Percentiles rank a stretch among this genome's conserved stretches.
Evolutionary conservation across 371 early-diverging fungal genomes (phyloP).

Genomic region (Funneliformis caledonium): DNA sequence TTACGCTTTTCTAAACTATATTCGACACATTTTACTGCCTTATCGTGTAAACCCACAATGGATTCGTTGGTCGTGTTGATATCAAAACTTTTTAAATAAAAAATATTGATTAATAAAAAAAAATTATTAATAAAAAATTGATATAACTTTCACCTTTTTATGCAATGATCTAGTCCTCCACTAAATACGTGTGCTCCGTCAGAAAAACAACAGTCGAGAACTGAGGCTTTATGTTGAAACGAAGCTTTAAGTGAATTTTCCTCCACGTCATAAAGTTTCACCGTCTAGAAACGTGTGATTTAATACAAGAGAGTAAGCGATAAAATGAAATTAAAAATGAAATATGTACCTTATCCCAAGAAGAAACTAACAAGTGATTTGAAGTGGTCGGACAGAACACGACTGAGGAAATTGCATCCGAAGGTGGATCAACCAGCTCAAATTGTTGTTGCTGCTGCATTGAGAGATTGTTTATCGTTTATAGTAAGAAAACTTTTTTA

Average conservation of each 20-base stretch:
- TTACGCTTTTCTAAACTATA: constrained; percentile 61
- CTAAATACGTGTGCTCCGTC: constrained; percentile 58
- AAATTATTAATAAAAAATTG: background rate
- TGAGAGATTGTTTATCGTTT: too few relatives aligned
- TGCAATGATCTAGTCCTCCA: constrained; percentile 70
- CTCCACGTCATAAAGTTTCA: constrained; percentile 81
- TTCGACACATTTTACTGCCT: constrained; percentile 66
- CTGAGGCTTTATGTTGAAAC: constrained; percentile 69
- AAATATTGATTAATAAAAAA: constrained; percentile 25
- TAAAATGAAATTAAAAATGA: background rate
- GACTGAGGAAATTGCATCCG: constrained; percentile 83
- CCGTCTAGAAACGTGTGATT: constrained; percentile 54
- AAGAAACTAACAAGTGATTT: constrained; percentile 71
- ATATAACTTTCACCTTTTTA: constrained; percentile 58
- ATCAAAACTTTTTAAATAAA: constrained; percentile 53
- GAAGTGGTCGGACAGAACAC: constrained; percentile 70
- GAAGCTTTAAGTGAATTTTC: constrained; percentile 57
- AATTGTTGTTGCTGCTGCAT: constrained; percentile 48
- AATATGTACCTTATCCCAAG: constrained; percentile 84
- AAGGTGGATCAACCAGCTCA: constrained; percentile 82
- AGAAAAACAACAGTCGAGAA: constrained; percentile 78
- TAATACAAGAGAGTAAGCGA: background rate
- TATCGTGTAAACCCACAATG: constrained; percentile 63
- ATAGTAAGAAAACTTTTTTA: too few relatives aligned
- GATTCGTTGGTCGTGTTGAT: constrained; percentile 53